Evolutionary conservation across 805 yeast genomes (phyloP).

Genomic region (Lachancea waltii): DNA sequence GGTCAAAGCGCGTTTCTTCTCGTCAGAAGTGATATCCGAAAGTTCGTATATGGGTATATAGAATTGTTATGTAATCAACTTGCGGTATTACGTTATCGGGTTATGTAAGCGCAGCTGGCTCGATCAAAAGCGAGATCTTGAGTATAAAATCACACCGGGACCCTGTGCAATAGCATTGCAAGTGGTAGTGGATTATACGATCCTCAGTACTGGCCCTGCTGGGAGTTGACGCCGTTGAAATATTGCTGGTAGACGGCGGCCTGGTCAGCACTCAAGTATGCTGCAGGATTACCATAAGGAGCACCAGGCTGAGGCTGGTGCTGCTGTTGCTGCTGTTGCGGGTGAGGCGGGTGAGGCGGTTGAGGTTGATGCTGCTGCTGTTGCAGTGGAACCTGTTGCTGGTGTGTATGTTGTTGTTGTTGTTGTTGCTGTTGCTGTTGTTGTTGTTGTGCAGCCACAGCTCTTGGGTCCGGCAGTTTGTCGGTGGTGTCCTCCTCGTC

Average conservation of each 20-base stretch:
- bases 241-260: conserved; percentile 58
- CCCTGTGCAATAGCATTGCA: no score
- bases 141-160: no score
- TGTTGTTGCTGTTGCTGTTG: conserved; percentile 3
- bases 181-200: no score
- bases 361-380: conserved; percentile 18
- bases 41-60: no score
- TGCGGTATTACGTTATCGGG: no score
- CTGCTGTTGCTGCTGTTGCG: conserved; percentile 18
- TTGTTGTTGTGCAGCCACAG: conserved; percentile 1
- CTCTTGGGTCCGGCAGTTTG: conserved; percentile 2
- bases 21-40: no score
- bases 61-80: no score
- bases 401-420: conserved; percentile 3
- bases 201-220: conserved; percentile 49
- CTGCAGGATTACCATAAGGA: conserved; percentile 13
- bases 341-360: conserved; percentile 17
- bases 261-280: conserved; percentile 45
- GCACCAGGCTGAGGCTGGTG: conserved; percentile 15
- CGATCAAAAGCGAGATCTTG: no score
- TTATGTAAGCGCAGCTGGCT: no score
- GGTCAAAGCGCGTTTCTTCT: no score
- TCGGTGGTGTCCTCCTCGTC: conserved; percentile 23
- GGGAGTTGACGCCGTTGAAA: conserved; percentile 51
- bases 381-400: conserved; percentile 29